phyloP scores from a whole-genome alignment of 768 basidiomycete species.

The Suillus placidus region DNA sequence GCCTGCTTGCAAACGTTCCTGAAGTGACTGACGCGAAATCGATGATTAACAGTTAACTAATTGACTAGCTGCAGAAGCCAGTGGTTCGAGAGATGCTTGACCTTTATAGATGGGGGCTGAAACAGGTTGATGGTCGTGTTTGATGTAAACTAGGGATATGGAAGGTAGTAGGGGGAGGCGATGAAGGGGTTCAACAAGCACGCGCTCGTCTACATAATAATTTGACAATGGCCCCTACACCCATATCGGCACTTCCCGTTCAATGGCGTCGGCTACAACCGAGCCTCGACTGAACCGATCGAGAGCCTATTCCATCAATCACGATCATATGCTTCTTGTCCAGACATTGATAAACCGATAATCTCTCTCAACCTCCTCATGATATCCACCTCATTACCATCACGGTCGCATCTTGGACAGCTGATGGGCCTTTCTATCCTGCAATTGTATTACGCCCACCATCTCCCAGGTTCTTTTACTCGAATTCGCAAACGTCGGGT shows the following conservation, averaged over 20 bases:
- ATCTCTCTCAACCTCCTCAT: neutral
- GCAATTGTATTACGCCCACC: neutral
- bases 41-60: neutral
- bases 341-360: neutral
- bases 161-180: neutral
- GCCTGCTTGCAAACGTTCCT: conserved; percentile 9
- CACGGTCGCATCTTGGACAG: neutral
- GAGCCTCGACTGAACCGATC: neutral
- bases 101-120: neutral
- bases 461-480: neutral
- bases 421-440: too few relatives aligned
- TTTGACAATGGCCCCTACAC: conserved; percentile 5
- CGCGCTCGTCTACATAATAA: conserved; percentile 5
- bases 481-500: neutral
- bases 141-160: neutral
- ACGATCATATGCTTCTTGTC: conserved; percentile 3
- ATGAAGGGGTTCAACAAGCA: conserved; percentile 5
- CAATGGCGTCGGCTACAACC: neutral
- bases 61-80: neutral
- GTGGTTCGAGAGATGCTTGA: neutral
- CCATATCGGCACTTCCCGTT: conserved; percentile 3
- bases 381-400: neutral
- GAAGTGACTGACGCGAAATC: neutral
- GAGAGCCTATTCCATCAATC: neutral
- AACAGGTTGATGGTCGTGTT: neutral